Evolutionary conservation across 331 rosid genomes (phyloP).

Genomic region (Cydonia oblonga): DNA sequence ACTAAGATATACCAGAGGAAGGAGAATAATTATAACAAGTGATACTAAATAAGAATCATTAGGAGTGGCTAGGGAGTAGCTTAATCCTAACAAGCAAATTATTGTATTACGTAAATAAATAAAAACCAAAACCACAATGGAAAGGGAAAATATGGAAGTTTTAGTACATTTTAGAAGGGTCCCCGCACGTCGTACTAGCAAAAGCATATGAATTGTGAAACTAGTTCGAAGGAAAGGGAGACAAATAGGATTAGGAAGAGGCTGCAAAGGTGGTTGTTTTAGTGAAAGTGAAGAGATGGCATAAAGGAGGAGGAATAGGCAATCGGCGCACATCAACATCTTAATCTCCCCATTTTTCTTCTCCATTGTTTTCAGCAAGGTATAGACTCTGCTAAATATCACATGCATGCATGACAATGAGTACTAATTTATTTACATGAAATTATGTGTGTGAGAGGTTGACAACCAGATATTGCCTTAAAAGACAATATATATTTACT

Average conservation of each 20-base stretch:
- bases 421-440: background rate
- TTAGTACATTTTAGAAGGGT: background rate
- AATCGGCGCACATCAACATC: constrained; percentile 14
- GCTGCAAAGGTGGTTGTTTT: background rate
- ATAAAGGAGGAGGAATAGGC: background rate
- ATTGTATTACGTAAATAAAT: background rate
- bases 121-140: background rate
- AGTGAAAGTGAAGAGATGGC: constrained; percentile 3
- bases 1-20: background rate
- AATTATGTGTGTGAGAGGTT: background rate
- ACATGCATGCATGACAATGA: too few relatives aligned
- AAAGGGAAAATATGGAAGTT: background rate
- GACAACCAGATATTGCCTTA: background rate
- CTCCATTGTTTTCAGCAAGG: background rate
- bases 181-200: background rate
- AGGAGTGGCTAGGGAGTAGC: background rate
- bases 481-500: too few relatives aligned
- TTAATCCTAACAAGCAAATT: background rate
- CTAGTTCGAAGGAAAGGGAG: background rate
- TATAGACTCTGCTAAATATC: background rate
- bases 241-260: constrained; percentile 5
- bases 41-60: background rate
- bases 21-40: background rate
- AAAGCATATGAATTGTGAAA: too few relatives aligned
- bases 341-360: background rate